A percentile compares a stretch with the other conserved stretches of the same genome.
Evolutionary conservation across 441 rosid species (phyloP).

Genomic region (Corymbia calophylla): DNA sequence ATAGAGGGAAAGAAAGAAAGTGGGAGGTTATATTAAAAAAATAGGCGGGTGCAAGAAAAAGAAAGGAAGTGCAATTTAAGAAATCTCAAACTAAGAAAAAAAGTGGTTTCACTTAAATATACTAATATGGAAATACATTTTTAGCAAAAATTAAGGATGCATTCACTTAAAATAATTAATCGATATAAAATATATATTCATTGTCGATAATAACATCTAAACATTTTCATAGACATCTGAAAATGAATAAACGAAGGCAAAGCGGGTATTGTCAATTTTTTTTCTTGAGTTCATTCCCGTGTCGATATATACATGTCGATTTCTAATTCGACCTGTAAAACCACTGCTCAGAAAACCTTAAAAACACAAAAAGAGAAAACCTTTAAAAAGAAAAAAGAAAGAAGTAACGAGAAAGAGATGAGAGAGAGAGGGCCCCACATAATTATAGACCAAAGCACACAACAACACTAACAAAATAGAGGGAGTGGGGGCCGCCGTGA

Average conservation of each 20-base stretch:
- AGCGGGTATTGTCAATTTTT: neutral
- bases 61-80: neutral
- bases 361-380: neutral
- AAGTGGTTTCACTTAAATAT: neutral
- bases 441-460: neutral
- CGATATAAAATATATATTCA: too few relatives aligned
- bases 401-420: neutral
- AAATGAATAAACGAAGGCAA: neutral
- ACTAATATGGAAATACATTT: accelerated
- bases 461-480: neutral
- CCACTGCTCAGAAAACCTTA: too few relatives aligned
- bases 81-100: neutral
- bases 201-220: neutral
- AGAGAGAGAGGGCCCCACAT: too few relatives aligned
- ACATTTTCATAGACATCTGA: accelerated
- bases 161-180: neutral
- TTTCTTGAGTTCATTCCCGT: neutral
- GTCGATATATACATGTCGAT: neutral
- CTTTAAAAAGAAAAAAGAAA: neutral
- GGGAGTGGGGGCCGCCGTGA: neutral
- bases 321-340: neutral
- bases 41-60: neutral
- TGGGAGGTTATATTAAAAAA: neutral
- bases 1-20: neutral
- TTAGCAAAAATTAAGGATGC: accelerated